These are phyloP conservation scores for Onygenales sp. DNA, from an alignment of 2,329 filamentous ascomycete genomes.

Conservation along the genomic window DNA sequence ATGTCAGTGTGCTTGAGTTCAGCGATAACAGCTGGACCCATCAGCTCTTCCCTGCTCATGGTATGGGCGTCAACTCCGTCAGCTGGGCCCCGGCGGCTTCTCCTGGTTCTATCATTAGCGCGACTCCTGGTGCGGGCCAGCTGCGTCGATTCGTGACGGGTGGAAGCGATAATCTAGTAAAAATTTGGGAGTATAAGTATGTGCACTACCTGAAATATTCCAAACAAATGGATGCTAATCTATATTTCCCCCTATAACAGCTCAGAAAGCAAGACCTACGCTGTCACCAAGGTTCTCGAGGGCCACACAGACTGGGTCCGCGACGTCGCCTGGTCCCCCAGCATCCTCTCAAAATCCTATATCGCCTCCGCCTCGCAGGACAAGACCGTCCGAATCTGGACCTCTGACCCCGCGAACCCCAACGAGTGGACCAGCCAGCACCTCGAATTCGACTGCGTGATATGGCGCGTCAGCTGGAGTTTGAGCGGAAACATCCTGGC, in stretches of 20 bases:
- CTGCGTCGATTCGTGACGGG: conserved; percentile 86
- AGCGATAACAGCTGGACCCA: conserved; percentile 91
- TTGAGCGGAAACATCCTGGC: conserved; percentile 93
- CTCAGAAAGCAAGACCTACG: conserved; percentile 44
- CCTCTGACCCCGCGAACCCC: conserved; percentile 56
- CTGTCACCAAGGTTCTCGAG: conserved; percentile 47
- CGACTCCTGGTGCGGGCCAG: conserved; percentile 51
- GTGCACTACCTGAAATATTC: conserved; percentile 12
- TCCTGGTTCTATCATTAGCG: conserved; percentile 76
- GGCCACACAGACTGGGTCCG: conserved; percentile 96
- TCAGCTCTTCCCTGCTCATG: conserved; percentile 82
- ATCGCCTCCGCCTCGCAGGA: conserved; percentile 94
- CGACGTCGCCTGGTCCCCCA: conserved; percentile 94
- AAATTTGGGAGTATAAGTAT: conserved; percentile 78
- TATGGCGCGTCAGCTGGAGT: conserved; percentile 98
- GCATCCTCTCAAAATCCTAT: conserved; percentile 89
- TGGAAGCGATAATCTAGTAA: conserved; percentile 85
- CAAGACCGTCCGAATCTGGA: conserved; percentile 97
- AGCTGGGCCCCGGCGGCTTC: conserved; percentile 84
- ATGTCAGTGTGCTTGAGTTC: conserved; percentile 91
- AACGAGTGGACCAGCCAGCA: conserved; percentile 78
- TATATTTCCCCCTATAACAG: conserved; percentile 19
- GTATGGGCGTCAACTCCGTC: conserved; percentile 88
- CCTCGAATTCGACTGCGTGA: conserved; percentile 75
- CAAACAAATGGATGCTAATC: background rate